A percentile compares a stretch with the other conserved stretches of the same genome.
Conservation (phyloP, 495 filamentous ascomycete species). For the Halenospora varia region DNA sequence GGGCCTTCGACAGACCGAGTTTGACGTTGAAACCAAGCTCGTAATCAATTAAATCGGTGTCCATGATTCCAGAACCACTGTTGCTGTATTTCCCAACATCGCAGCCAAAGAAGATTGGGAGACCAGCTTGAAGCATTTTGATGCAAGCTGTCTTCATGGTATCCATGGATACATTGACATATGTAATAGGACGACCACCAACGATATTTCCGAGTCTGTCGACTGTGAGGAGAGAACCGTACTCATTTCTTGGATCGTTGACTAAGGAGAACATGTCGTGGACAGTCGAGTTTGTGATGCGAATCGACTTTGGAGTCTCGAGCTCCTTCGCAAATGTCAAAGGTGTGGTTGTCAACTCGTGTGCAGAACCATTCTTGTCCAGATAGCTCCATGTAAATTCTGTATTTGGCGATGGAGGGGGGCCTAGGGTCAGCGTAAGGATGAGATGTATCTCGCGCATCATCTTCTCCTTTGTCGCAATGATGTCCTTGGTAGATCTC, state of each 20-base stretch:
- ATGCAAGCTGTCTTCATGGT: conserved; percentile 70
- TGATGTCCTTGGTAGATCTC: conserved; percentile 29
- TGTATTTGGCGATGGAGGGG: conserved; percentile 61
- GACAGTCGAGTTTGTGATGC: conserved; percentile 45
- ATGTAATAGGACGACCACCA: conserved; percentile 64
- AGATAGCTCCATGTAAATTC: conserved; percentile 75
- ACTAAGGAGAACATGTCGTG: conserved; percentile 70
- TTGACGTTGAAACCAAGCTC: conserved; percentile 72
- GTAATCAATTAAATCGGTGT: conserved; percentile 66
- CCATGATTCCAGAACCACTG: conserved; percentile 65
- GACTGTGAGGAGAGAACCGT: conserved; percentile 67
- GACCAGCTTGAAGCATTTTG: conserved; percentile 66
- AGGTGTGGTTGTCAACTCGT: conserved; percentile 57
- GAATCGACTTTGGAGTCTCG: conserved; percentile 33
- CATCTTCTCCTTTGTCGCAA: conserved; percentile 61
- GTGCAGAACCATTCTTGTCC: conserved; percentile 59
- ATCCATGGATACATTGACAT: conserved; percentile 76
- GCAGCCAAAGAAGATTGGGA: conserved; percentile 83
- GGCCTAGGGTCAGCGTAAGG: conserved; percentile 73
- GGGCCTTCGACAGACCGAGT: conserved; percentile 68
- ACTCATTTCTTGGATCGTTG: conserved; percentile 76
- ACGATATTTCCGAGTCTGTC: conserved; percentile 74
- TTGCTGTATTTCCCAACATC: conserved; percentile 83
- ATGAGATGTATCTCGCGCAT: conserved; percentile 73
- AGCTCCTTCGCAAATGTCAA: conserved; percentile 61